These are phyloP conservation scores for Ricinus communis DNA, from an alignment of 345 rosid species.

Conservation along the genomic window DNA sequence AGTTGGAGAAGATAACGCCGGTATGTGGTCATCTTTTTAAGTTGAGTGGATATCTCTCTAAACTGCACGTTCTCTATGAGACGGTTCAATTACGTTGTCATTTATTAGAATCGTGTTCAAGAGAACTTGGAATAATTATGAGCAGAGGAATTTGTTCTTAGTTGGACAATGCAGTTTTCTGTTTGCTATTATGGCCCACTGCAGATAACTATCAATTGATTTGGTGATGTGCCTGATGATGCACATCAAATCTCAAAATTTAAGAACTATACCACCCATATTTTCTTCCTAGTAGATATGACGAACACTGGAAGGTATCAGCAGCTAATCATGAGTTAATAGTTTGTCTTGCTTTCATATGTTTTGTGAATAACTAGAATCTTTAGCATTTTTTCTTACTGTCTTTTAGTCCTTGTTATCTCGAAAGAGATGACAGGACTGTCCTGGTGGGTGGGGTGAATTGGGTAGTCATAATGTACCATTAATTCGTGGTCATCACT, in stretches of 20 bases:
- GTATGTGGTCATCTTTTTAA: constrained; percentile 38
- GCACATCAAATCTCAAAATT: neutral
- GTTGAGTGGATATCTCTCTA: neutral
- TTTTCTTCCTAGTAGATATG: neutral
- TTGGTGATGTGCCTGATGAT: neutral
- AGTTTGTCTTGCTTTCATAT: constrained; percentile 5
- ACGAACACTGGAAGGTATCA: neutral
- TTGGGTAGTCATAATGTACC: neutral
- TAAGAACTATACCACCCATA: constrained; percentile 1
- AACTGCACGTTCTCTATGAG: neutral
- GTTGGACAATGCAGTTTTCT: constrained; percentile 9
- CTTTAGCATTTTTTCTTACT: neutral
- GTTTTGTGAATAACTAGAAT: neutral
- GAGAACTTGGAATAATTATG: neutral
- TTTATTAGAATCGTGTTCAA: constrained; percentile 5
- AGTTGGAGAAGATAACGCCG: constrained; percentile 89
- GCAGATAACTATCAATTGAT: neutral
- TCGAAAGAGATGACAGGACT: neutral
- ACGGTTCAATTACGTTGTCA: neutral
- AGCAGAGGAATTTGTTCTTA: neutral
- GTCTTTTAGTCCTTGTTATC: neutral
- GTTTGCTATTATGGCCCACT: constrained; percentile 1
- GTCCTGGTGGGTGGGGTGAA: constrained; percentile 10
- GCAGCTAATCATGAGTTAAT: neutral
- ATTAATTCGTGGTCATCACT: neutral